Percentiles rank a stretch among this genome's conserved stretches.
Evolutionary conservation across 1,284 basidiomycete genomes (phyloP).

Genomic region (Sanghuangporus baumii): DNA sequence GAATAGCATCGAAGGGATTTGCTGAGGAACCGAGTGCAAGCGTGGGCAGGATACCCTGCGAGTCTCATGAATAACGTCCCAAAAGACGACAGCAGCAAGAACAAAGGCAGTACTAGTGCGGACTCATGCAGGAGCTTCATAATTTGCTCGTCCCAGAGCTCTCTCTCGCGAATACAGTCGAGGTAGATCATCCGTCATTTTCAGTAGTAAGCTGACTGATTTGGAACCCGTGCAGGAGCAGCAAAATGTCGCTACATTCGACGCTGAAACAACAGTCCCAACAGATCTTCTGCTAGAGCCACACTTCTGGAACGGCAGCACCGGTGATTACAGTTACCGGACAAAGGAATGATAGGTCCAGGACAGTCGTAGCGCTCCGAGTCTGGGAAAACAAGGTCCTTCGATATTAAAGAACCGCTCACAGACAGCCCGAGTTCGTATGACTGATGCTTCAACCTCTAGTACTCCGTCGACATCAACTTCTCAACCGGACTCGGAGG

Average conservation of each 20-base stretch:
- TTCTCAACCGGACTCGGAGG: slow-evolving; percentile 65
- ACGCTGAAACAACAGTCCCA: slow-evolving; percentile 41
- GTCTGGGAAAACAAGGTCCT: slow-evolving; percentile 43
- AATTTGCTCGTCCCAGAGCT: slow-evolving; percentile 48
- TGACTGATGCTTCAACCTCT: slow-evolving; percentile 36
- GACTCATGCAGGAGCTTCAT: slow-evolving; percentile 53
- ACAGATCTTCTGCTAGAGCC: slow-evolving; percentile 51
- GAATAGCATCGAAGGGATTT: slow-evolving; percentile 81
- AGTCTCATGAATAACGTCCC: slow-evolving; percentile 64
- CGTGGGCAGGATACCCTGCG: slow-evolving; percentile 57
- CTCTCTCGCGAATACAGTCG: background rate
- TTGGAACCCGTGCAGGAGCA: slow-evolving; percentile 3
- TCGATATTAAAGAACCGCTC: slow-evolving; percentile 22
- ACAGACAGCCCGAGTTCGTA: slow-evolving; percentile 27
- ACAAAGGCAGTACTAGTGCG: slow-evolving; percentile 48
- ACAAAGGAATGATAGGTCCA: slow-evolving; percentile 59
- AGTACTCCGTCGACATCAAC: slow-evolving; percentile 46
- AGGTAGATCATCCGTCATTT: slow-evolving; percentile 7
- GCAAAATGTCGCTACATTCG: slow-evolving; percentile 38
- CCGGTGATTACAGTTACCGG: slow-evolving; percentile 53
- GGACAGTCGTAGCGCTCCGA: slow-evolving; percentile 64
- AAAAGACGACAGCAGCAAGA: slow-evolving; percentile 53
- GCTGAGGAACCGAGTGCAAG: slow-evolving; percentile 65
- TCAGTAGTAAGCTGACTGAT: background rate
- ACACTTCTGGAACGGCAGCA: slow-evolving; percentile 52